Conservation (phyloP, 352 stramenopile genomes). For the Saprolegnia diclina region DNA sequence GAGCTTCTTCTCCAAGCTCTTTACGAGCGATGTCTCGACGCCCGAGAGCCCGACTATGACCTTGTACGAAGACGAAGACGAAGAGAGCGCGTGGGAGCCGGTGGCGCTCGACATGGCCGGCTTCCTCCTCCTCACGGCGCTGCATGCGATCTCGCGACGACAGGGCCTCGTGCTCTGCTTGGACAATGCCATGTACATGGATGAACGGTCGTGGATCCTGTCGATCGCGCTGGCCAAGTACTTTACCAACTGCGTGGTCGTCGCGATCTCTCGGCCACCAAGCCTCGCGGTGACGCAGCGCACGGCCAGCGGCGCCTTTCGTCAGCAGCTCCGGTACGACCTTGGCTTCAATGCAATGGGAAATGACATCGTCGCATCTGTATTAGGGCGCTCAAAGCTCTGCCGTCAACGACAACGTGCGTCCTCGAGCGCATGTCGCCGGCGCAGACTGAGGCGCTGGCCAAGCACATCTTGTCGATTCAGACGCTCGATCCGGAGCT, state of each 20-base stretch:
- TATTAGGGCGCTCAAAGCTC: constrained; percentile 59
- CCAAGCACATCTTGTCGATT: constrained; percentile 58
- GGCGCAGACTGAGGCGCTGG: constrained; percentile 54
- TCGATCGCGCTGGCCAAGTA: constrained; percentile 77
- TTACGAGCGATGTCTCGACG: constrained; percentile 5
- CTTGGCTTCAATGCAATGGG: neutral
- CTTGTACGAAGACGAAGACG: constrained; percentile 1
- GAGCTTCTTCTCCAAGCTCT: constrained; percentile 10
- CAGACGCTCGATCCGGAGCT: constrained; percentile 52
- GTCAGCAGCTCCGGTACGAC: constrained; percentile 46
- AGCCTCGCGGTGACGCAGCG: constrained; percentile 58
- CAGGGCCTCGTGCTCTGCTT: constrained; percentile 66
- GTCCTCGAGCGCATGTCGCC: constrained; percentile 50
- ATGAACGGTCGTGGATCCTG: constrained; percentile 81
- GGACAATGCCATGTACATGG: constrained; percentile 84
- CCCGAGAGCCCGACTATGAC: neutral
- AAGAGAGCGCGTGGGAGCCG: constrained; percentile 47
- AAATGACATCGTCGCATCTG: neutral
- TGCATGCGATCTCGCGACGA: constrained; percentile 72
- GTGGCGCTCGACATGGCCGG: constrained; percentile 61
- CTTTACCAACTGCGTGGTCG: constrained; percentile 78
- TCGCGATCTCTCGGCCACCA: constrained; percentile 63
- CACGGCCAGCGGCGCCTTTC: constrained; percentile 69
- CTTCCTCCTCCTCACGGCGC: constrained; percentile 66
- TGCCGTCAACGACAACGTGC: constrained; percentile 44